Conservation (phyloP, 1,284 basidiomycete species). For the Ustilago cynodontis region DNA sequence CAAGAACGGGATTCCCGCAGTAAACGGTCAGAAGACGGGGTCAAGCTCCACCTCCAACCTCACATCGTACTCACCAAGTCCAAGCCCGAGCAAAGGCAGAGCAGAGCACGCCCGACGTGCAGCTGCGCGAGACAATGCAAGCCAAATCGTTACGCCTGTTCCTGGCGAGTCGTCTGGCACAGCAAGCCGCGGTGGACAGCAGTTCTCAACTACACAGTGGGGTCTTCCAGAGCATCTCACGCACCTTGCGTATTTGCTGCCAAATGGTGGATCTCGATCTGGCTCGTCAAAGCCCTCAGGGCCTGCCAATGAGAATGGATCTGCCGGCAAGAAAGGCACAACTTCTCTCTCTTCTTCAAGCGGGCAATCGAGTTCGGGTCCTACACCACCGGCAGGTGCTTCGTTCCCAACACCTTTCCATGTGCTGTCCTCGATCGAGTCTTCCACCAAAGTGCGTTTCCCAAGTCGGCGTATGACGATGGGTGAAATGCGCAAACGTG, state of each 20-base stretch:
- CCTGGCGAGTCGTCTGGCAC: constrained; percentile 34
- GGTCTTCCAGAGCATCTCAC: constrained; percentile 92
- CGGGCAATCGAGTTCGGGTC: constrained; percentile 27
- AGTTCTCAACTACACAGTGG: constrained; percentile 84
- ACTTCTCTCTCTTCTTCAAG: constrained; percentile 14
- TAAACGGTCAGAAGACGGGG: constrained; percentile 35
- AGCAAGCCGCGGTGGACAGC: constrained; percentile 17
- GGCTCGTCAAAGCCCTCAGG: constrained; percentile 71
- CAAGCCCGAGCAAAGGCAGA: constrained; percentile 57
- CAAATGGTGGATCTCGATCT: constrained; percentile 73
- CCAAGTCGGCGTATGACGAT: constrained; percentile 93
- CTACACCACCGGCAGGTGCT: constrained; percentile 60
- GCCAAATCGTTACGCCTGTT: constrained; percentile 56
- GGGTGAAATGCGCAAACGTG: constrained; percentile 95
- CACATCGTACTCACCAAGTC: constrained; percentile 57
- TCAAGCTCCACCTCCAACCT: constrained; percentile 49
- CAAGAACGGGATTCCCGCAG: constrained; percentile 31
- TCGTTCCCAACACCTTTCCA: constrained; percentile 77
- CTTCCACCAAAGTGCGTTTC: constrained; percentile 92
- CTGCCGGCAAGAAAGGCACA: constrained; percentile 26
- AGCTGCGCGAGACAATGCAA: constrained; percentile 40
- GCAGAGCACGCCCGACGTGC: constrained; percentile 42
- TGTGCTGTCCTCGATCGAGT: constrained; percentile 74
- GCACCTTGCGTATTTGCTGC: constrained; percentile 86
- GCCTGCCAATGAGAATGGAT: constrained; percentile 14